Percentiles rank a stretch among this genome's conserved stretches.
Conservation (phyloP, 345 rosid genomes). For the Boechera divaricarpa region DNA sequence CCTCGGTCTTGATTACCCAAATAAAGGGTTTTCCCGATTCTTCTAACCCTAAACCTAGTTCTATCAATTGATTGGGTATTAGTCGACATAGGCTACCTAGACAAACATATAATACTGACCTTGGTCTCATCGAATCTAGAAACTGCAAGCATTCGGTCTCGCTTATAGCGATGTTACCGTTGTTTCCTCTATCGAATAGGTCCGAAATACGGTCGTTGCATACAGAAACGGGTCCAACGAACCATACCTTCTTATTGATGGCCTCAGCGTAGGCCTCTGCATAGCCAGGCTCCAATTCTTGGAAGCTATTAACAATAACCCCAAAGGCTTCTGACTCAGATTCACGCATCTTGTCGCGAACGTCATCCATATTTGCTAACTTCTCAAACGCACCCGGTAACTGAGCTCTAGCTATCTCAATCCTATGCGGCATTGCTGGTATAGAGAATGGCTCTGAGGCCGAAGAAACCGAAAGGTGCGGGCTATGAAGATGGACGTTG, state of each 20-base stretch:
- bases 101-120: conserved; percentile 75
- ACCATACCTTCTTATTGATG: conserved; percentile 65
- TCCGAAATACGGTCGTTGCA: conserved; percentile 53
- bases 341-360: conserved; percentile 66
- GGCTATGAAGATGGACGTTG: conserved; percentile 50
- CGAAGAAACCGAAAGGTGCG: conserved; percentile 52
- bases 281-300: conserved; percentile 63
- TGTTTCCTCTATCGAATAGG: conserved; percentile 72
- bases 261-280: conserved; percentile 51
- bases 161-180: conserved; percentile 52
- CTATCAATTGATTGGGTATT: conserved; percentile 62
- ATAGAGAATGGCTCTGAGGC: conserved; percentile 63
- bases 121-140: conserved; percentile 58
- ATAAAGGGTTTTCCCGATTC: conserved; percentile 68
- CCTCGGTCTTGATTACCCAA: conserved; percentile 72
- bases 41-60: conserved; percentile 69
- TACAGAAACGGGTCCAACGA: conserved; percentile 81
- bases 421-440: conserved; percentile 56
- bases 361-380: conserved; percentile 57
- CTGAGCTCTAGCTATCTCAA: conserved; percentile 58
- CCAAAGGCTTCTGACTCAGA: conserved; percentile 69
- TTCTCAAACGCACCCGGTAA: conserved; percentile 63
- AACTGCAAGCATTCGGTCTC: conserved; percentile 55
- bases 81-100: conserved; percentile 80
- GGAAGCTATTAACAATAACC: conserved; percentile 68